These are phyloP conservation scores for carrot (Daucus carota) DNA, from an alignment of 129 eudicot species.

Conservation along the genomic window DNA sequence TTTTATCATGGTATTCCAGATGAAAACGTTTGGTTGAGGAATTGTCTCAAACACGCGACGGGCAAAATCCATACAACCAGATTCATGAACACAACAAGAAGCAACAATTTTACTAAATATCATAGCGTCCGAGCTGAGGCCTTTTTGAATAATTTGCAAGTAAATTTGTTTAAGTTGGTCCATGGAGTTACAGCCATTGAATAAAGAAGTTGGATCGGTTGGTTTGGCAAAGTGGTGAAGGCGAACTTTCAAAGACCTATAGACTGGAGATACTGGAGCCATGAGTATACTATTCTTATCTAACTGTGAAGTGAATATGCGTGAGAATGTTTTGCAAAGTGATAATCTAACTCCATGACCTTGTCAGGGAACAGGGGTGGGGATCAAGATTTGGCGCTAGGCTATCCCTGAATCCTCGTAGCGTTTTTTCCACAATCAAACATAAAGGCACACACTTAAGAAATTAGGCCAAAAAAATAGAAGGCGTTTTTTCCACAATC, in stretches of 20 bases:
- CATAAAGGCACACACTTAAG: neutral
- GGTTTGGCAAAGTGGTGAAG: slow-evolving; percentile 7
- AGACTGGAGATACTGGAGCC: neutral
- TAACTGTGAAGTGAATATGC: neutral
- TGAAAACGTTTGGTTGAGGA: slow-evolving; percentile 32
- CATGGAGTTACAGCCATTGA: slow-evolving; percentile 40
- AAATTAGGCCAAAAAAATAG: neutral
- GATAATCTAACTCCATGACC: neutral
- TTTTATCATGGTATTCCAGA: slow-evolving; percentile 46
- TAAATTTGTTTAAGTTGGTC: slow-evolving; percentile 46
- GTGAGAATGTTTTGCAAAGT: neutral
- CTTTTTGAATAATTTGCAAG: slow-evolving; percentile 25
- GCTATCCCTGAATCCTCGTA: too few relatives aligned
- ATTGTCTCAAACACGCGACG: slow-evolving; percentile 43
- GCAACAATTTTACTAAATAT: slow-evolving; percentile 24
- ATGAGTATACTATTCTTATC: slow-evolving; percentile 6
- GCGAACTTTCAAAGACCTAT: neutral
- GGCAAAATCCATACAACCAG: slow-evolving; percentile 29
- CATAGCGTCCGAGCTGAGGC: slow-evolving; percentile 19
- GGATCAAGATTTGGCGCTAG: too few relatives aligned
- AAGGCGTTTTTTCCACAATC: too few relatives aligned
- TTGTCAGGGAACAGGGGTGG: too few relatives aligned
- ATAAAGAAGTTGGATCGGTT: slow-evolving; percentile 1
- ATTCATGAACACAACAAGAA: slow-evolving; percentile 18
- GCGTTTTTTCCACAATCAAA: too few relatives aligned